Base-by-base conservation (phyloP, 2,329 filamentous ascomycete genomes). In the Pestalotiopsis sp. region DNA sequence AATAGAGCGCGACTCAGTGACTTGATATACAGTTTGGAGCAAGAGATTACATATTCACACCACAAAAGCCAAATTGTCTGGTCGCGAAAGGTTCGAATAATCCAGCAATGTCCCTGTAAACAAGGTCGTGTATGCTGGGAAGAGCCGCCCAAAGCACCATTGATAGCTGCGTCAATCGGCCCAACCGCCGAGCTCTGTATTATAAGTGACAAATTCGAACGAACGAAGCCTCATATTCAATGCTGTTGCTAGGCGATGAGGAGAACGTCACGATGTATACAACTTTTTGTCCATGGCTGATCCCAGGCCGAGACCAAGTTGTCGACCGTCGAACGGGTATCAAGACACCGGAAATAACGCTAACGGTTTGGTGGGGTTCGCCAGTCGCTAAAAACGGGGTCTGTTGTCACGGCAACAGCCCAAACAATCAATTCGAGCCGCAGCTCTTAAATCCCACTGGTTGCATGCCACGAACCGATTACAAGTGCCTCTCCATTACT, bases 381-480 rank as follows among this genome's bases (percentile, higher is more conserved):
- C 45, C 45, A 52, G 17, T 17, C 45, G 45, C 45, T 52, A 52
- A 52, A 52, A 20, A 52, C 17, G 45, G 45, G 57, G 11, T 36
- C 57, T 36, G 57, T 59, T 59, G 57, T 59, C 57, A 13, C 27
- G 57, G 25, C 57, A 59, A 59, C 57, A 59, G 27, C 57, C 57
- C 23, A 59, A 59, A 59, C 57, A 59, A 36, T 59, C 23, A 59
- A 36, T 59, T 23, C 23, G 23, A 23, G 23, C 23, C 17, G 23
- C 20, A 36, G 23, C 57, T 59, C 25, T 59, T 59, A 59, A 59
- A 59, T 13, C 57, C 25, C 27, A 27, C 57, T 59, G 23, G 23
- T 13, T 27, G 27, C 23, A 25, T 12, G 12, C 20, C 27, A 59
- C 57, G 25, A 14, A 27, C 23, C 14, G 23, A 59, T 14, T 27